A percentile compares a stretch with the other conserved stretches of the same genome.
phyloP scores from a whole-genome alignment of 768 basidiomycete genomes.

The Leccinum longicurvipes region DNA sequence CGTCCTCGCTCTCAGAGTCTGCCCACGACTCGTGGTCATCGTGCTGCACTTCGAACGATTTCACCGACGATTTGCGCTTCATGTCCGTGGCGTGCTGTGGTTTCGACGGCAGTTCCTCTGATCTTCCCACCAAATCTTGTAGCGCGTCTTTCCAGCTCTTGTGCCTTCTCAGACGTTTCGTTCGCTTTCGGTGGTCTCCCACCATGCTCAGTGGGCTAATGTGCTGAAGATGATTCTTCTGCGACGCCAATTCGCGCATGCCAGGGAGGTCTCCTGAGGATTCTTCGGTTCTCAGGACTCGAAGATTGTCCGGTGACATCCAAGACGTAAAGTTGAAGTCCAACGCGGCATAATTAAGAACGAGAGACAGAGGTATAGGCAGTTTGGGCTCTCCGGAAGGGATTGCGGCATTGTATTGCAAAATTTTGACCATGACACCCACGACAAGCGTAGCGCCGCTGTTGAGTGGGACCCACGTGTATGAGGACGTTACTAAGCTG shows the following conservation, averaged over 20 bases:
- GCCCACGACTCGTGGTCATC: constrained; percentile 52
- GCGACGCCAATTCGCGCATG: constrained; percentile 63
- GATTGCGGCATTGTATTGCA: constrained; percentile 54
- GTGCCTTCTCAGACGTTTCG: constrained; percentile 44
- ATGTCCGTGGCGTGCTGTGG: constrained; percentile 19
- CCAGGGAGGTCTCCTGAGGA: constrained; percentile 79
- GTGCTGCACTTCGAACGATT: constrained; percentile 18
- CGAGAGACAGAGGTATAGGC: constrained; percentile 74
- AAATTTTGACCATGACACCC: constrained; percentile 78
- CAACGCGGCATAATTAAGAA: constrained; percentile 87
- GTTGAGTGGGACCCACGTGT: constrained; percentile 13
- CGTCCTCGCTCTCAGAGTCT: constrained; percentile 56
- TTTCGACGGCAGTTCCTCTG: constrained; percentile 27
- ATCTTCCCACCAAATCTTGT: constrained; percentile 43
- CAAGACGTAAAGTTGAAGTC: constrained; percentile 99
- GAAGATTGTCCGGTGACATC: constrained; percentile 85
- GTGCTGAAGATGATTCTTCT: constrained; percentile 88
- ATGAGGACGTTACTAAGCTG: constrained; percentile 4
- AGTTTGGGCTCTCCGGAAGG: constrained; percentile 40
- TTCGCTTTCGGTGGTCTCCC: constrained; percentile 51
- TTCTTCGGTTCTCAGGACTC: constrained; percentile 82
- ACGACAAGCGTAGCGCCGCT: constrained; percentile 89
- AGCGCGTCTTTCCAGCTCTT: constrained; percentile 61
- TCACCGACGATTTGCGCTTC: constrained; percentile 30
- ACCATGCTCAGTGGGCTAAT: constrained; percentile 91